Conservation (phyloP, 2,329 filamentous ascomycete genomes). For the Pseudohalonectria lignicola region DNA sequence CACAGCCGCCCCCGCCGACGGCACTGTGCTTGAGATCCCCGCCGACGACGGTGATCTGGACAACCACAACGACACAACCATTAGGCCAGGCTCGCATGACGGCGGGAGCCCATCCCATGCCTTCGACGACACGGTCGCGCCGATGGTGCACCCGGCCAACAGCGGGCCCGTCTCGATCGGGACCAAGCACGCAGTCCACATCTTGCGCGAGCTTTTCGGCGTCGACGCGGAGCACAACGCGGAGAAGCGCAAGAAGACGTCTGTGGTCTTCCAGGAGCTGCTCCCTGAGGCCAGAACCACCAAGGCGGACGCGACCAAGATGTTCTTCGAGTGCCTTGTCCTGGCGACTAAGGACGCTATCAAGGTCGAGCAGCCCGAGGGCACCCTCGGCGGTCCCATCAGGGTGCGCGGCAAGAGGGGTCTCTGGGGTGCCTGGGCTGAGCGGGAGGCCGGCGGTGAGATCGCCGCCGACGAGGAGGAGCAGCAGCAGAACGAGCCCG, state of each 20-base stretch:
- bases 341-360: conserved; percentile 96
- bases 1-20: conserved; percentile 45
- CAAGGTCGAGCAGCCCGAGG: conserved; percentile 79
- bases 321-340: conserved; percentile 97
- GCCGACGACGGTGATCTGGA: conserved; percentile 40
- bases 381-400: conserved; percentile 65
- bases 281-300: conserved; percentile 72
- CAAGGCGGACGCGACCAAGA: conserved; percentile 90
- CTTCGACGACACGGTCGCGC: conserved; percentile 70
- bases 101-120: conserved; percentile 40
- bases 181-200: conserved; percentile 91
- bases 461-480: conserved; percentile 13
- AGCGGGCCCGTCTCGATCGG: conserved; percentile 79
- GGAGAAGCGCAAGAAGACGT: conserved; percentile 61
- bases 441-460: conserved; percentile 57
- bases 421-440: conserved; percentile 96
- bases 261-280: conserved; percentile 83
- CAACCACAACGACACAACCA: conserved; percentile 34
- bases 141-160: conserved; percentile 69
- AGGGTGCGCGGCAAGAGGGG: conserved; percentile 82
- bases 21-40: conserved; percentile 54
- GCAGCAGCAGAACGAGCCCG: neutral
- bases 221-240: conserved; percentile 56
- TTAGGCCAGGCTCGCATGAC: conserved; percentile 19
- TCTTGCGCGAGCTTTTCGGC: conserved; percentile 82